A percentile compares a stretch with the other conserved stretches of the same genome.
Evolutionary conservation across 169 alveolate species (phyloP).

Genomic region (Plasmodium relictum): DNA sequence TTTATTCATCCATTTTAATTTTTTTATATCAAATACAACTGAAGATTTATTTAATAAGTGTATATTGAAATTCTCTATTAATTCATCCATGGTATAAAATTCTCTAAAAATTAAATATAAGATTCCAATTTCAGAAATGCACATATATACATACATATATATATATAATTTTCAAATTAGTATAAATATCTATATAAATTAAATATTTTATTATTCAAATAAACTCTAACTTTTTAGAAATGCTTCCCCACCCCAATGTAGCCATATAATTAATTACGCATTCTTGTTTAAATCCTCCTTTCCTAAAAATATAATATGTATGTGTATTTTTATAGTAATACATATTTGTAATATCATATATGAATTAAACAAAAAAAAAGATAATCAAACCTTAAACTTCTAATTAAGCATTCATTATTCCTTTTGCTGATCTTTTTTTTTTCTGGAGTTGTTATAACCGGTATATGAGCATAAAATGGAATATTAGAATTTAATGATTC

Average conservation of each 20-base stretch:
- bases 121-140: background rate
- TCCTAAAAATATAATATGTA: slow-evolving; percentile 16
- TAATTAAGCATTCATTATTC: slow-evolving; percentile 53
- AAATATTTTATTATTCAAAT: no score
- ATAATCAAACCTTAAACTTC: slow-evolving; percentile 41
- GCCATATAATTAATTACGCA: slow-evolving; percentile 69
- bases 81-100: slow-evolving; percentile 63
- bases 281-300: slow-evolving; percentile 62
- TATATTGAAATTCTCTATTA: slow-evolving; percentile 26
- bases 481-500: slow-evolving; percentile 73
- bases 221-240: slow-evolving; percentile 36
- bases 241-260: slow-evolving; percentile 70
- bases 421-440: slow-evolving; percentile 80
- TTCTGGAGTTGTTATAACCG: slow-evolving; percentile 70
- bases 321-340: background rate
- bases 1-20: slow-evolving; percentile 74
- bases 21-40: slow-evolving; percentile 62
- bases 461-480: slow-evolving; percentile 78
- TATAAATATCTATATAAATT: background rate
- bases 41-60: slow-evolving; percentile 53
- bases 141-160: background rate
- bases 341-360: background rate
- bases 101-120: slow-evolving; percentile 22
- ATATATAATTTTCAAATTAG: background rate
- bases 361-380: background rate